Percentiles rank a stretch among this genome's conserved stretches.
These are phyloP conservation scores for Rhodotorula graminis DNA, from an alignment of 768 basidiomycete species.

Conservation along the genomic window DNA sequence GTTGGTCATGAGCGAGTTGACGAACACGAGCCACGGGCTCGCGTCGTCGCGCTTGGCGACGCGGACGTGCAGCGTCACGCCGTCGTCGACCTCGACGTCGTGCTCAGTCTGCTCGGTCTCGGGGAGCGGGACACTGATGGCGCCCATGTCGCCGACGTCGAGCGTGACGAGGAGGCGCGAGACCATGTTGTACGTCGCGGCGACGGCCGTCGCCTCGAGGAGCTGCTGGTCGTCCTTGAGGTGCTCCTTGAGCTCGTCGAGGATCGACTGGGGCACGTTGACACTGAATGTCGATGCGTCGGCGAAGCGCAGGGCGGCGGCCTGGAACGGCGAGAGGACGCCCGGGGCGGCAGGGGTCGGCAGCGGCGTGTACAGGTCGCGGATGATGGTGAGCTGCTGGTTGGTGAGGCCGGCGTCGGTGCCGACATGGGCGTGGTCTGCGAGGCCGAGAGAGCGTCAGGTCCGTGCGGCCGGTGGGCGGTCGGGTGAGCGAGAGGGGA, in stretches of 20 bases:
- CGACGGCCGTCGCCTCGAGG: slow-evolving; percentile 53
- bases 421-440: slow-evolving; percentile 48
- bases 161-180: slow-evolving; percentile 61
- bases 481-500: not conserved
- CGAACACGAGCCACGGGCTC: slow-evolving; percentile 44
- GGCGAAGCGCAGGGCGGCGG: slow-evolving; percentile 57
- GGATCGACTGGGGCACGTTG: slow-evolving; percentile 51
- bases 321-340: slow-evolving; percentile 53
- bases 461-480: too few relatives aligned
- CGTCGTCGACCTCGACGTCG: slow-evolving; percentile 35
- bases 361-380: slow-evolving; percentile 52
- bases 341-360: slow-evolving; percentile 46
- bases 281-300: slow-evolving; percentile 58
- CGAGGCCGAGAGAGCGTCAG: not conserved
- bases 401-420: slow-evolving; percentile 55
- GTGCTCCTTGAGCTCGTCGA: slow-evolving; percentile 49
- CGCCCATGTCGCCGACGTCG: slow-evolving; percentile 55
- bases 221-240: slow-evolving; percentile 47
- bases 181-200: slow-evolving; percentile 64
- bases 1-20: slow-evolving; percentile 47
- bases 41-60: slow-evolving; percentile 20
- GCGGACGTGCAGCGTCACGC: slow-evolving; percentile 33
- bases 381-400: slow-evolving; percentile 57
- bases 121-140: slow-evolving; percentile 45
- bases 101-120: slow-evolving; percentile 32